Base-by-base conservation (phyloP, 495 filamentous ascomycete genomes). In the Podospora anserina region DNA sequence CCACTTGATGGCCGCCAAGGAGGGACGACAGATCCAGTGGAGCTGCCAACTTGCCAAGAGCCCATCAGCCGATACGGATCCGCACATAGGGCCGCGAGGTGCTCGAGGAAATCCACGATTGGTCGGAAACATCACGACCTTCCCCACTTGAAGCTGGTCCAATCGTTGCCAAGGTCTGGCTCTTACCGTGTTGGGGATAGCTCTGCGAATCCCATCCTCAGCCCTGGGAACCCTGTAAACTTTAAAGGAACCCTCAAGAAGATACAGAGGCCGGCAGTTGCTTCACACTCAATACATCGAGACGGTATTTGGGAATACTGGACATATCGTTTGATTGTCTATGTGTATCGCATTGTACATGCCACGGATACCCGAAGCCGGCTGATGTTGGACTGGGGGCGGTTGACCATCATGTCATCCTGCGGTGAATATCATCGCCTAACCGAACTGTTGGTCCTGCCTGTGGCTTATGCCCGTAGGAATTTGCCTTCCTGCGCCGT, bases 181-280 rank as follows among this genome's bases (percentile, higher is more conserved):
- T 18, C 30, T 15, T 15, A 63, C 60, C 30, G 4, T 39, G 60
- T 63, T 63, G 32, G 61, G 61, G 32, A 63, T n/a, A 32, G 61
- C 32, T 63, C 61, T 63, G 61, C 34, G 61, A 63, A 63, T 63
- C 0, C 30, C 28, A 63, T 49, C 61, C 19, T 63, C 28, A 63
- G 59, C 59, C 59, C 59, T 61, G 59, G 59, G 59, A 30, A 34
- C 16, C 16, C 9, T 27, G 27, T 26, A 61, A 49, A 49, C 5
- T 49, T 49, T 49, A 49, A 49, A 49, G 39, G 39, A 49, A 49
- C 39, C 9, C 39, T 32, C 4, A 0, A 4, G 4, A 32, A 49
- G 39, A 3, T 49, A 3, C 6, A 49, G 30, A 32, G 30, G 15
- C 9, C 39, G 13, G 39, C 39, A 49, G 13, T 13, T 49, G 39